These are phyloP conservation scores for Kentomonas sorsogonicus DNA, from an alignment of 208 protist genomes.

Conservation along the genomic window DNA sequence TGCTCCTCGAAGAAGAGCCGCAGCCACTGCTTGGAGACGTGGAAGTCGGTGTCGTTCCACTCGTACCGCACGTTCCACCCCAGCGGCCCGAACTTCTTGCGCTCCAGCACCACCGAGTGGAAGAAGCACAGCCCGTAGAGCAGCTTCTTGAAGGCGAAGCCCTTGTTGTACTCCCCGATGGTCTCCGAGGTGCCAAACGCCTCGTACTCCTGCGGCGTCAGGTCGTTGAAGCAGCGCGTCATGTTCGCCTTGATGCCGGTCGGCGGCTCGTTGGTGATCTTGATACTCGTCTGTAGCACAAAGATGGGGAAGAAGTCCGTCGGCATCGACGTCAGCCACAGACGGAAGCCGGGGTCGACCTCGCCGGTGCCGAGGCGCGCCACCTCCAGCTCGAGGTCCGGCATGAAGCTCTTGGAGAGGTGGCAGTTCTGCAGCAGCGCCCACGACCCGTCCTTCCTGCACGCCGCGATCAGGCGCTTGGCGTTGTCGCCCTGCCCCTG, in stretches of 20 bases:
- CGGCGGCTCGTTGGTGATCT: conserved; percentile 98
- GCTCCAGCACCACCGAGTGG: conserved; percentile 94
- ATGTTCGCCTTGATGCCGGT: conserved; percentile 96
- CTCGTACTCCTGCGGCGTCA: conserved; percentile 83
- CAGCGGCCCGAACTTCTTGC: conserved; percentile 95
- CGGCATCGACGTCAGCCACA: conserved; percentile 98
- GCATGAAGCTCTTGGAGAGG: conserved; percentile 95
- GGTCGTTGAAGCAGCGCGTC: conserved; percentile 89
- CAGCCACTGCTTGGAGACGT: conserved; percentile 93
- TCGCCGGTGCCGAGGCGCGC: conserved; percentile 51
- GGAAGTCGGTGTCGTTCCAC: conserved; percentile 97
- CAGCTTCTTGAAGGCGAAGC: conserved; percentile 91
- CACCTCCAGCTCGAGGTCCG: conserved; percentile 91
- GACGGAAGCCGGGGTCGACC: conserved; percentile 83
- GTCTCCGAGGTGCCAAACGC: conserved; percentile 26
- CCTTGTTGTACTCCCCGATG: conserved; percentile 61
- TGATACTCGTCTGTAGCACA: conserved; percentile 97
- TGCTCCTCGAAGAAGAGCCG: conserved; percentile 95
- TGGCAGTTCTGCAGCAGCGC: conserved; percentile 97
- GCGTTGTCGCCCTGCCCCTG: conserved; percentile 96
- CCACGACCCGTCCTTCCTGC: conserved; percentile 88
- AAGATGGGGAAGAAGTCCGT: conserved; percentile 96
- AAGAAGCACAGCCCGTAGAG: conserved; percentile 97
- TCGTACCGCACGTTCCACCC: conserved; percentile 98
- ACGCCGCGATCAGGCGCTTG: conserved; percentile 91